Conservation (phyloP, 164 flowering plant genomes). For the Protea cynaroides region DNA sequence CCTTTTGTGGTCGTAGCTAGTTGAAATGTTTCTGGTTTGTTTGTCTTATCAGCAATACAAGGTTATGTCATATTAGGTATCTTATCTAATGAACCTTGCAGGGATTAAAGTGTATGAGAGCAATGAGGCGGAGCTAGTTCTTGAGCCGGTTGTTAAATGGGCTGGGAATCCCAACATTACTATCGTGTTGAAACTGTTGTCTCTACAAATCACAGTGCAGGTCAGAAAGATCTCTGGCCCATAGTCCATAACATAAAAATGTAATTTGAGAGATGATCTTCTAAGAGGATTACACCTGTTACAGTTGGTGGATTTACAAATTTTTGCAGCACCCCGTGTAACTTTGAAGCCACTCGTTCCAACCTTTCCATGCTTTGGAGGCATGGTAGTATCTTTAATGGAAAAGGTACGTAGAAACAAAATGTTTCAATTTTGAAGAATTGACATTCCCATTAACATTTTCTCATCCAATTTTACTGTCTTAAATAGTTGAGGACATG, state of each 20-base stretch:
- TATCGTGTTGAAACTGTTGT: slow-evolving; percentile 44
- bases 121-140: slow-evolving; percentile 65
- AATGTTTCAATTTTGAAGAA: not conserved
- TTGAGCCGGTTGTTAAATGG: slow-evolving; percentile 80
- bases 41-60: not conserved
- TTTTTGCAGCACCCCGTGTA: slow-evolving; percentile 56
- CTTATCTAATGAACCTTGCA: slow-evolving; percentile 15
- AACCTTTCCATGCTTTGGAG: slow-evolving; percentile 82
- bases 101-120: slow-evolving; percentile 75
- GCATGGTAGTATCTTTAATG: slow-evolving; percentile 56
- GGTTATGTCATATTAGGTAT: not conserved
- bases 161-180: slow-evolving; percentile 78
- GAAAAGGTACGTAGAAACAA: slow-evolving; percentile 48
- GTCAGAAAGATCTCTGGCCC: slow-evolving; percentile 27
- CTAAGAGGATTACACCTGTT: slow-evolving; percentile 16
- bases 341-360: slow-evolving; percentile 85
- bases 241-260: not conserved
- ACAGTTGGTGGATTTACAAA: slow-evolving; percentile 82
- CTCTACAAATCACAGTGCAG: slow-evolving; percentile 54
- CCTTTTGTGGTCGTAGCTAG: not conserved
- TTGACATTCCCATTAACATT: not conserved
- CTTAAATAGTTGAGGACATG: not conserved
- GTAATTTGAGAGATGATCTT: slow-evolving; percentile 1
- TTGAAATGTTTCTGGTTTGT: not conserved
- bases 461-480: not conserved